Base-by-base conservation (phyloP, 2,329 filamentous ascomycete species). In the Chrysoporthe cubensis region DNA sequence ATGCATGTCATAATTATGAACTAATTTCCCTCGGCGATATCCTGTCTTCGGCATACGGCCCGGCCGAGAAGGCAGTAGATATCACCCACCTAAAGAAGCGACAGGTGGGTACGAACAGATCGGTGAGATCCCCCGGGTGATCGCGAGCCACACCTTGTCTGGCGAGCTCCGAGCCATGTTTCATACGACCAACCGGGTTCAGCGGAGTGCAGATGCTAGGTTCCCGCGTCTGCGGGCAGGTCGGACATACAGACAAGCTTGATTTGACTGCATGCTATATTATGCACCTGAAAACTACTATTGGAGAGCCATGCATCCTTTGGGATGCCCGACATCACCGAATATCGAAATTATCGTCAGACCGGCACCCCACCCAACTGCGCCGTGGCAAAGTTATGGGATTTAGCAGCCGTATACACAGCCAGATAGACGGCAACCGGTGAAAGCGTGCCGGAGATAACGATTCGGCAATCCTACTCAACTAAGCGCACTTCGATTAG, bases 231-330 rank as follows among this genome's bases (percentile, higher is more conserved):
- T 52, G 21, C 48, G 26, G 21, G n/a, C 48, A 52, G 37, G 48
- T 52, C n/a, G 48, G n/a, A 32, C 6, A 13, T 52, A 21, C 48
- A 52, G 48, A 52, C 48, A 52, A 52, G 48, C 48, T 52, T 52
- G 6, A 40, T 9, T 32, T 52, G 48, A 32, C 21, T 32, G 48
- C 48, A 52, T 26, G 26, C 26, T 26, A 26, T 26, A 26, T 26
- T 26, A 52, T 52, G 48, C 48, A 52, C 21, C 48, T 26, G 4
- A 21, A 52, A 21, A 9, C 48, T 52, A 52, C 48, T 52, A 52
- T 52, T 52, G 48, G 14, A 52, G 26, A 32, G 48, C 21, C 26
- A 21, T 21, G 26, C 26, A 26, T 11, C 48, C 1, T 26, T 52
- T 11, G 48, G 5, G 11, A 52, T 52, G 21, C 2, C 48, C 44